phyloP scores from a whole-genome alignment of 1,284 basidiomycete species.

The Trichosporon ovoides region DNA sequence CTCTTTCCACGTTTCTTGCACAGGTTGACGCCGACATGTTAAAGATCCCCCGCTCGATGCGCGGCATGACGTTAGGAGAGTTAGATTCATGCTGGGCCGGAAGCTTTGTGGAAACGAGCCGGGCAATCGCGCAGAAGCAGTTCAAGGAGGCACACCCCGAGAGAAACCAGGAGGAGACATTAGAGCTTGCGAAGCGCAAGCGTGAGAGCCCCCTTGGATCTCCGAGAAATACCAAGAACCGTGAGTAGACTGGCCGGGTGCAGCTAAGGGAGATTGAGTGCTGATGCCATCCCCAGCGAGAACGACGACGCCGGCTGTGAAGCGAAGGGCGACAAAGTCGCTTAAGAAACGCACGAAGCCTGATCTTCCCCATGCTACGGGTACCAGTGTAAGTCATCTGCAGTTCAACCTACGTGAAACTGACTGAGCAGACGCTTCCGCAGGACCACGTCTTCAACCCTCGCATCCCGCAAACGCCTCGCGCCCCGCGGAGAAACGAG shows the following conservation, averaged over 20 bases:
- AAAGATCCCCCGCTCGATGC: slow-evolving; percentile 42
- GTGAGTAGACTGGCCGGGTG: slow-evolving; percentile 16
- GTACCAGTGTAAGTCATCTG: slow-evolving; percentile 3
- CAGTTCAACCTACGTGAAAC: background rate
- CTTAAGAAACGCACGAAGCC: slow-evolving; percentile 13
- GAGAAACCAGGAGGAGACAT: slow-evolving; percentile 20
- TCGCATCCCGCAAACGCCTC: slow-evolving; percentile 38
- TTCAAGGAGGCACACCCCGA: slow-evolving; percentile 24
- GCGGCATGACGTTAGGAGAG: slow-evolving; percentile 42
- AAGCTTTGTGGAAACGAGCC: slow-evolving; percentile 38
- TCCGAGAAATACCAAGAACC: slow-evolving; percentile 18
- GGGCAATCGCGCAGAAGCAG: slow-evolving; percentile 32
- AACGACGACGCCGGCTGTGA: slow-evolving; percentile 8
- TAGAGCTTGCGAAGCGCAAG: slow-evolving; percentile 2
- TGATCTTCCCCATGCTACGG: slow-evolving; percentile 11
- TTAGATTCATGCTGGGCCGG: slow-evolving; percentile 45
- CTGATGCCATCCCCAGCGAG: background rate
- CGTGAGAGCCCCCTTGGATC: background rate
- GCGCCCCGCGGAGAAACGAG: slow-evolving; percentile 31
- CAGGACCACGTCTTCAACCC: slow-evolving; percentile 45
- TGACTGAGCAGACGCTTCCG: slow-evolving; percentile 27
- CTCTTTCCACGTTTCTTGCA: slow-evolving; percentile 39
- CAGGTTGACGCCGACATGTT: slow-evolving; percentile 45
- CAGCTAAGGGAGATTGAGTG: background rate
- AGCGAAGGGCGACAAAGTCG: slow-evolving; percentile 8